Base-by-base conservation (phyloP, 129 eudicot species). In the Apium graveolens region DNA sequence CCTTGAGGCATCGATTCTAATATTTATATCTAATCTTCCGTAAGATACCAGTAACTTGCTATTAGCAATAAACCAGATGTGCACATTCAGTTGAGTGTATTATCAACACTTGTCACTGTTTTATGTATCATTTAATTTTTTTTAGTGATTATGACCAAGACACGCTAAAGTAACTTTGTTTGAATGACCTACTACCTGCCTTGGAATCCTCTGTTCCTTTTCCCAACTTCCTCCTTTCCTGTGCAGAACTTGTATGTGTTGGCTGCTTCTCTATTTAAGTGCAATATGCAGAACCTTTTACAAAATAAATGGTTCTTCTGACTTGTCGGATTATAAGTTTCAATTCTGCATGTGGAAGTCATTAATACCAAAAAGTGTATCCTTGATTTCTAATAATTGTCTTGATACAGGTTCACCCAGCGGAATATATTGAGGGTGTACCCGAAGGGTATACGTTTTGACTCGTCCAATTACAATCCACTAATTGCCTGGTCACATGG, bases 401-500 rank as follows among this genome's bases (percentile, higher is more conserved):
- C 26, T 82, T 82, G 63, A 26, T 74, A 29, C 77, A 91, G 97
- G 79, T 91, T 91, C 74, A 89, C 97, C 39, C 94, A 91, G 84
- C 81, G 78, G 80, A 91, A 91, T 78, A 78, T 91, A 21, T 83
- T 91, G 85, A 89, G 97, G 84, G 90, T 91, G 73, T 91, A 89
- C 66, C 97, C 97, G 39, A 89, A 89, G 78, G 97, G 90, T 71
- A 89, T 81, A 79, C 90, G 97, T 21, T 60, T 91, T 9, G 85
- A 84, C 85, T 91, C 97, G 11, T 91, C 97, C 49, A 91, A 91
- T 81, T 91, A 87, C 77, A 87, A 91, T 82, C 97, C 94, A 9
- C 65, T 91, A 51, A 81, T 79, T 80, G 97, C 90, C 76, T 91
- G 94, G 97, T 86, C 88, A 87, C 94, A 87, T 86, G 97, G 97